Conservation (phyloP, 208 protist species). For the Trypanosoma platydactyli region DNA sequence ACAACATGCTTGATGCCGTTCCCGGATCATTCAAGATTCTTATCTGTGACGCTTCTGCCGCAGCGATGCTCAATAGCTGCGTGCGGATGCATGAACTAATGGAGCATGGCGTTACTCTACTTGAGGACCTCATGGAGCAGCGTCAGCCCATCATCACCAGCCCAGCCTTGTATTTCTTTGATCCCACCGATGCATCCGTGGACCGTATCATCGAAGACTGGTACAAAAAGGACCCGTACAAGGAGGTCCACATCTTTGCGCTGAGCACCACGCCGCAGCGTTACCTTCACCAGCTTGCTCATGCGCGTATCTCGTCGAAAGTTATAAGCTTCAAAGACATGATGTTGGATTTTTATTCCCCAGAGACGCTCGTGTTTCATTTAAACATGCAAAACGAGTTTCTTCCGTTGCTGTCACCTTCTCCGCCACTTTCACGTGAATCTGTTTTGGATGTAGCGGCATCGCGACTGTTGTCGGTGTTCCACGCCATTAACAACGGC, state of each 20-base stretch:
- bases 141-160: conserved; percentile 69
- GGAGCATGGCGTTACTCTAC: conserved; percentile 71
- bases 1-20: conserved; percentile 65
- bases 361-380: conserved; percentile 70
- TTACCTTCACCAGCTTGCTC: conserved; percentile 51
- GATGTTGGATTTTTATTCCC: conserved; percentile 63
- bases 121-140: conserved; percentile 62
- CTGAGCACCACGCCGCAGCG: conserved; percentile 39
- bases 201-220: conserved; percentile 65
- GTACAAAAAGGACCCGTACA: conserved; percentile 55
- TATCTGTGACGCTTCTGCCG: conserved; percentile 57
- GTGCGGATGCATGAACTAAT: conserved; percentile 79
- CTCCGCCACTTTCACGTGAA: conserved; percentile 34
- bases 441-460: conserved; percentile 46
- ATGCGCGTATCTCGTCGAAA: conserved; percentile 39
- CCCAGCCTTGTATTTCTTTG: conserved; percentile 71
- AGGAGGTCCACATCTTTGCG: conserved; percentile 76
- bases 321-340: conserved; percentile 64
- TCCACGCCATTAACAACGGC: conserved; percentile 60
- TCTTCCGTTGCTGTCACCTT: conserved; percentile 45
- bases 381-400: conserved; percentile 59
- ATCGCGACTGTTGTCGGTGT: conserved; percentile 52
- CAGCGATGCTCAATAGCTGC: conserved; percentile 58
- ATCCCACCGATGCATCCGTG: conserved; percentile 47
- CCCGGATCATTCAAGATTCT: conserved; percentile 62